Evolutionary conservation across 192 early-diverging fungal genomes (phyloP).

Genomic region (Coemansia sp.): DNA sequence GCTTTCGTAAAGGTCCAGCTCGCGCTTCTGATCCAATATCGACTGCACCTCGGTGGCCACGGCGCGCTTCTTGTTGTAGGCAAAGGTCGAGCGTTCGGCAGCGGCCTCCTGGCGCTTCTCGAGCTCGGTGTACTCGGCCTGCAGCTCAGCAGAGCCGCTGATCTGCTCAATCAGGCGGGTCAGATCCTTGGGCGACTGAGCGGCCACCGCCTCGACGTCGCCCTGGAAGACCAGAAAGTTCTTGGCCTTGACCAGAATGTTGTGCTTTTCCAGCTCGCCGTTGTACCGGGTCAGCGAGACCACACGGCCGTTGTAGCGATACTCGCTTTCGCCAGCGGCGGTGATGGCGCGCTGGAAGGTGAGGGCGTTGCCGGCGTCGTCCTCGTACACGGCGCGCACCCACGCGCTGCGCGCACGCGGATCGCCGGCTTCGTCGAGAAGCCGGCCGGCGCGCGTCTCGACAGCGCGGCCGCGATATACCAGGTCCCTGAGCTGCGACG

Average conservation of each 20-base stretch:
- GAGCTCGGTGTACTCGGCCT: constrained; percentile 80
- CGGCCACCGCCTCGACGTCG: constrained; percentile 94
- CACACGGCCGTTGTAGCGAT: constrained; percentile 72
- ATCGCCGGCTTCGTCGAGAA: constrained; percentile 46
- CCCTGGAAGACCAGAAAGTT: constrained; percentile 99
- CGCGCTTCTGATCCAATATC: constrained; percentile 86
- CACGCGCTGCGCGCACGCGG: constrained; percentile 55
- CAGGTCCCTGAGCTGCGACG: constrained; percentile 81
- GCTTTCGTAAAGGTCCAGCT: constrained; percentile 82
- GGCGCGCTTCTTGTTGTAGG: constrained; percentile 86
- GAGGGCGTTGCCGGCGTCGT: constrained; percentile 57
- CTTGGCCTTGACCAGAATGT: constrained; percentile 89
- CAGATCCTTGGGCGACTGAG: constrained; percentile 92
- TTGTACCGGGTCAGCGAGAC: constrained; percentile 79
- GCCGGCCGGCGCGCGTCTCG: constrained; percentile 39
- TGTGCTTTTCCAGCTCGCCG: constrained; percentile 70
- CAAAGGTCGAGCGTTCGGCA: constrained; percentile 81
- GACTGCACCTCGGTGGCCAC: constrained; percentile 90
- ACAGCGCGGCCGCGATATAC: constrained; percentile 75
- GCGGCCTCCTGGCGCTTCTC: constrained; percentile 80
- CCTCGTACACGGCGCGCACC: constrained; percentile 83
- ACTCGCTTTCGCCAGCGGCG: constrained; percentile 72
- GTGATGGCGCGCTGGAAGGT: constrained; percentile 71
- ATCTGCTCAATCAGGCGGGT: constrained; percentile 94
- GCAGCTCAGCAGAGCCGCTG: constrained; percentile 88